Evolutionary conservation across 371 early-diverging fungal species (phyloP).

Genomic region (Haplosporangium sp.): DNA sequence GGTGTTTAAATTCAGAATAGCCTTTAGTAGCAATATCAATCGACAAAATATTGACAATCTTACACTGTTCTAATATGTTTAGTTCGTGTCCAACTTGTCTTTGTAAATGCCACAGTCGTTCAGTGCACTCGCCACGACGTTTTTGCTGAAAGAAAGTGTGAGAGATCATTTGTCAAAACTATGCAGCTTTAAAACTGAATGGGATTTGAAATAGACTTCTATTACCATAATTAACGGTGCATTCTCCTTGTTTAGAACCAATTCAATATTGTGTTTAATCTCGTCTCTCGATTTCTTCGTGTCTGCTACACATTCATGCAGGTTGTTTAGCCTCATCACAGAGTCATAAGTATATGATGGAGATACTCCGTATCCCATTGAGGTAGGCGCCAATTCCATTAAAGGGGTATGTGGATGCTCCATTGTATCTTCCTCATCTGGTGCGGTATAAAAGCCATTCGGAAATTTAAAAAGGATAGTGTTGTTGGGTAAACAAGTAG

Average conservation of each 20-base stretch:
- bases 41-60: not conserved
- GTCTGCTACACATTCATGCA: conserved; percentile 69
- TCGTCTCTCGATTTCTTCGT: conserved; percentile 65
- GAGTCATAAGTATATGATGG: conserved; percentile 67
- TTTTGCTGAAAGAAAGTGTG: conserved; percentile 25
- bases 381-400: conserved; percentile 5
- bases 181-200: too few relatives aligned
- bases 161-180: not conserved
- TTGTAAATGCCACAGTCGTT: conserved; percentile 55
- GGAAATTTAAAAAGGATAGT: conserved; percentile 65
- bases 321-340: conserved; percentile 65
- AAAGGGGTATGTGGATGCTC: conserved; percentile 25
- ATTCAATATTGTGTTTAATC: conserved; percentile 59
- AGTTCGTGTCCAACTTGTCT: conserved; percentile 53
- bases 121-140: conserved; percentile 40
- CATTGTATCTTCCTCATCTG: conserved; percentile 47
- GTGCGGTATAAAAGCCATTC: conserved; percentile 69
- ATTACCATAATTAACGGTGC: conserved; percentile 24
- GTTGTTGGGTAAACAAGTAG: conserved; percentile 63
- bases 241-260: conserved; percentile 56
- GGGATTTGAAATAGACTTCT: not conserved
- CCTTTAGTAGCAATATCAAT: not conserved
- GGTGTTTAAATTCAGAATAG: not conserved
- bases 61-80: conserved; percentile 50
- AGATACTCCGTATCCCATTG: conserved; percentile 37